These are phyloP conservation scores for Cercospora beticola DNA, from an alignment of 2,329 filamentous ascomycete species.

Conservation along the genomic window DNA sequence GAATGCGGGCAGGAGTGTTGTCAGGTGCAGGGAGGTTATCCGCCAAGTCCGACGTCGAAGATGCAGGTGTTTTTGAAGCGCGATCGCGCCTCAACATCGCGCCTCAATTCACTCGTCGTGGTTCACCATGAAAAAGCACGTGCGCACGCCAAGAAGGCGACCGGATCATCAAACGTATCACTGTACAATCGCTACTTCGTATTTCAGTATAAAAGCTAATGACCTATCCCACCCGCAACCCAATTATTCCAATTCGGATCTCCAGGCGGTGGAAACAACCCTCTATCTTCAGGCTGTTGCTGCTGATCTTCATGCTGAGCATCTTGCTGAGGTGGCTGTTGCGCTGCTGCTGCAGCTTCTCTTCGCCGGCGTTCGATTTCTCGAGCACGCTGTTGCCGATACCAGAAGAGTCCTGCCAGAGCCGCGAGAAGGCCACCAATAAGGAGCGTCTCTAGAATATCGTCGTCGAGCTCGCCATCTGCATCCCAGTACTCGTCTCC, in stretches of 20 bases:
- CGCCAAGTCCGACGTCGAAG: too few species aligned
- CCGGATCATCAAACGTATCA: background rate
- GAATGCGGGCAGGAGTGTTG: background rate
- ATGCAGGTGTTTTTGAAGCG: background rate
- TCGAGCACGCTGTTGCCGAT: constrained; percentile 67
- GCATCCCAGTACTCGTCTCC: constrained; percentile 60
- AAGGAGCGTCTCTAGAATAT: constrained; percentile 77
- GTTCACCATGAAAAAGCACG: background rate
- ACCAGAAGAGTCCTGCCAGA: constrained; percentile 77
- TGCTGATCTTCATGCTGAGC: constrained; percentile 40
- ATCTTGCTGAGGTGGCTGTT: constrained; percentile 37
- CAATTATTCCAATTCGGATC: constrained; percentile 69
- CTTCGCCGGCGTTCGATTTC: constrained; percentile 45
- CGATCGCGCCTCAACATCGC: too few species aligned
- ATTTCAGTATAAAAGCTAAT: constrained; percentile 38
- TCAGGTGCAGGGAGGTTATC: background rate
- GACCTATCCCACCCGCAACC: constrained; percentile 66
- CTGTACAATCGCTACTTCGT: background rate
- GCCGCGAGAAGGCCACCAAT: constrained; percentile 76
- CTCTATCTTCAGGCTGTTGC: constrained; percentile 48
- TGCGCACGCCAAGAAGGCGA: background rate
- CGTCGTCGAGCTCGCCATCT: constrained; percentile 64
- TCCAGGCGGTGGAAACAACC: constrained; percentile 64
- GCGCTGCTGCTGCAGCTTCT: constrained; percentile 42
- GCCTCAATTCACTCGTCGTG: background rate